Evolutionary conservation across 495 filamentous ascomycete species (phyloP), one percentile per base, ranked within the genome.

Genomic region (Daldinia childiae): DNA sequence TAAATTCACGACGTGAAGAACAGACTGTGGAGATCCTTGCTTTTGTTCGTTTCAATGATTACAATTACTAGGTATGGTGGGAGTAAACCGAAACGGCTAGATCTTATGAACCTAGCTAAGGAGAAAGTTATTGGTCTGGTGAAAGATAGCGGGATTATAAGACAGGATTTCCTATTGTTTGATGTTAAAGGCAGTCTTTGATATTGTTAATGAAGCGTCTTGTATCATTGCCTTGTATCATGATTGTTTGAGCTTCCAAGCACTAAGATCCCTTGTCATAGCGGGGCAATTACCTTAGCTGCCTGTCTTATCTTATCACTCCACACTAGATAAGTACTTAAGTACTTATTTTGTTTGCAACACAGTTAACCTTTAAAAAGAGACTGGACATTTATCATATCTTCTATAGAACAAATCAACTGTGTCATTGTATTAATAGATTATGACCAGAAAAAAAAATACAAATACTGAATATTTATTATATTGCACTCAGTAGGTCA

Each of bases 191-290:
- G 51, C 12, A 29, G 12, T 24, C n/a, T 19, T 51, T 24, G 15
- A 51, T 24, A 6, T 54, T n/a, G 26, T 54, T 75, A 54, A 73
- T 72, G 62, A 69, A 30, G 32, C 60, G 68, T 66, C 62, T 60
- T 62, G 67, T 66, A 66, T 29, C 5, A 29, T 29, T 4, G 27
- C 5, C 27, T 59, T 62, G 67, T 66, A 66, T 68, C 69, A 69
- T 76, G 21, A 60, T 27, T n/a, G 64, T 70, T 66, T 62, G 67
- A 73, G 69, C 62, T 73, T 48, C 63, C 39, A 45, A 8, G 56
- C 71, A 58, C 52, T 56, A 63, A 34, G n/a, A 39, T 26, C 57
- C 45, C 27, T 9, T 45, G 55, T 15, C 48, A 36, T 59, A 24
- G 58, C 38, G 58, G 57, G 58, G 64, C 50, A 66, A n/a, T 26